A percentile compares a stretch with the other conserved stretches of the same genome.
Evolutionary conservation across 768 basidiomycete species (phyloP).

Genomic region (Boletus pseudo-olivaceus): DNA sequence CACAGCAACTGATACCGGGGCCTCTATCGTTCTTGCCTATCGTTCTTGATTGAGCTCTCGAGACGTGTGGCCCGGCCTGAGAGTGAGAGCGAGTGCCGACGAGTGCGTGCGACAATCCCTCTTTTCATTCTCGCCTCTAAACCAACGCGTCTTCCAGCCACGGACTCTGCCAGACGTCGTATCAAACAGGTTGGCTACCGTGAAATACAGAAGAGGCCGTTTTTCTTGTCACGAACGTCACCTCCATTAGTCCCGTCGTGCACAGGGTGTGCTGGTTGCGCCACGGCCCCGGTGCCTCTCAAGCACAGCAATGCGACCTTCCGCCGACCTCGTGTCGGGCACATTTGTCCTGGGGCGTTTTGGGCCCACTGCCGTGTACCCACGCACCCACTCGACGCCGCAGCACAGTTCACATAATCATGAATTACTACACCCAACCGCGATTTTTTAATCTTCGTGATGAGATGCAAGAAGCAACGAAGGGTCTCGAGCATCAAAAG

Average conservation of each 20-base stretch:
- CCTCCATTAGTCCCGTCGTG: not conserved
- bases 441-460: constrained; percentile 22
- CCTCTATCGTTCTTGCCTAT: not conserved
- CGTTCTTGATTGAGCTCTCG: not conserved
- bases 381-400: constrained; percentile 7
- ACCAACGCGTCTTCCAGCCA: constrained; percentile 6
- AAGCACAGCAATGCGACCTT: constrained; percentile 5
- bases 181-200: not conserved
- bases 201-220: constrained; percentile 2
- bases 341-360: not conserved
- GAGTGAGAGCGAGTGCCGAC: not conserved
- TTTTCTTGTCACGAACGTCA: not conserved
- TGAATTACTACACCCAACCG: constrained; percentile 6
- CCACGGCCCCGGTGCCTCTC: constrained; percentile 1
- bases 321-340: constrained; percentile 17
- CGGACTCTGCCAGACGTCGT: not conserved
- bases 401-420: constrained; percentile 3
- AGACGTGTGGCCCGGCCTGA: not conserved
- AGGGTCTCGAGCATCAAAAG: constrained; percentile 13
- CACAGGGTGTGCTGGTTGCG: not conserved
- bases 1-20: not conserved
- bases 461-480: constrained; percentile 3
- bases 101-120: constrained; percentile 1
- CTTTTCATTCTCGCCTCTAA: not conserved
- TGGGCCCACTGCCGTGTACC: constrained; percentile 6